phyloP scores from a whole-genome alignment of 306 rosid species.

The Astragalus glycyphyllos region DNA sequence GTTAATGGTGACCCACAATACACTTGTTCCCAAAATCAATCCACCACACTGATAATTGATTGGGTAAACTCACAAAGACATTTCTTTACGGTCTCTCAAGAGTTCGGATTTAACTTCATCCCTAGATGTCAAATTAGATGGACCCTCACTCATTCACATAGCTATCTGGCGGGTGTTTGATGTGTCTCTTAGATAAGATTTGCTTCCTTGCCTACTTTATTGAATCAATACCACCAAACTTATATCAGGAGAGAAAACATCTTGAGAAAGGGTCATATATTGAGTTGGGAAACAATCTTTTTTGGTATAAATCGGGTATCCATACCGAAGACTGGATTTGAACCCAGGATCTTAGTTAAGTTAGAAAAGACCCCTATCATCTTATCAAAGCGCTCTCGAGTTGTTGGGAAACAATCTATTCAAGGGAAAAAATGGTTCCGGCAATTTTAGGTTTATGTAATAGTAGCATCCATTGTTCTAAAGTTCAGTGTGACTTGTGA shows the following conservation, averaged over 20 bases:
- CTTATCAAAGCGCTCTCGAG: too few relatives aligned
- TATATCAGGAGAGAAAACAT: slow-evolving; percentile 43
- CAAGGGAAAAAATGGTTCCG: slow-evolving; percentile 35
- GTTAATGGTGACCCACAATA: slow-evolving; percentile 57
- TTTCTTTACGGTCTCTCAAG: slow-evolving; percentile 43
- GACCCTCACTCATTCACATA: slow-evolving; percentile 52
- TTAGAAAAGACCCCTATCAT: too few relatives aligned
- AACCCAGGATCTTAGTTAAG: too few relatives aligned
- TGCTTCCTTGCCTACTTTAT: slow-evolving; percentile 43
- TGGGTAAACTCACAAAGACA: slow-evolving; percentile 50
- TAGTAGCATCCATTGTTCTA: slow-evolving; percentile 6
- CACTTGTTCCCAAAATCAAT: slow-evolving; percentile 48
- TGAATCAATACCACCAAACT: slow-evolving; percentile 49
- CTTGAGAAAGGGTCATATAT: slow-evolving; percentile 29
- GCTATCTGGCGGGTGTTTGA: slow-evolving; percentile 44
- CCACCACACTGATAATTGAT: slow-evolving; percentile 47
- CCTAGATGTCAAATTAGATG: slow-evolving; percentile 52
- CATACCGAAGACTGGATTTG: too few relatives aligned
- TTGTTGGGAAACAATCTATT: slow-evolving; percentile 40
- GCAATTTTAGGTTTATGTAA: slow-evolving; percentile 36
- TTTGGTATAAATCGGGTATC: too few relatives aligned
- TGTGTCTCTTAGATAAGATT: slow-evolving; percentile 42
- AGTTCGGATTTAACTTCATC: slow-evolving; percentile 52
- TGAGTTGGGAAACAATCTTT: slow-evolving; percentile 42
- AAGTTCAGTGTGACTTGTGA: slow-evolving; percentile 5